Evolutionary conservation across 2,329 filamentous ascomycete species (phyloP).

Genomic region (Dactylonectria estremocensis): DNA sequence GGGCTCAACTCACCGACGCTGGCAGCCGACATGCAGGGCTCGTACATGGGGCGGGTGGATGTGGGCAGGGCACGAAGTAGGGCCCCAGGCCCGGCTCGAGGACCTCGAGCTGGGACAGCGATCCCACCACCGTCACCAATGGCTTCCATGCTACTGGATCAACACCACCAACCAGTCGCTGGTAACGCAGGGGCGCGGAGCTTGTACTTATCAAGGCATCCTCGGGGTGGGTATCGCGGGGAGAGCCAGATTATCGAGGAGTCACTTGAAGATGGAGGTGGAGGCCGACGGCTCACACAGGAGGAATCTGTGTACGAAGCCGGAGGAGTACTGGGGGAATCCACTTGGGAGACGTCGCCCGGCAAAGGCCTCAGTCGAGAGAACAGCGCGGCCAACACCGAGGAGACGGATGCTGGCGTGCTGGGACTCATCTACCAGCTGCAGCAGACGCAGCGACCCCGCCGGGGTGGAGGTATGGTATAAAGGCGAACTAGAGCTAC

Average conservation of each 20-base stretch:
- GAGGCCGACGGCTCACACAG: constrained; percentile 62
- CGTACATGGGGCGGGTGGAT: constrained; percentile 59
- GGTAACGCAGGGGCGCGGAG: constrained; percentile 63
- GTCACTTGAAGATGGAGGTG: constrained; percentile 63
- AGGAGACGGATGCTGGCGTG: constrained; percentile 68
- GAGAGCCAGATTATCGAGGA: constrained; percentile 71
- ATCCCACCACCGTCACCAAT: constrained; percentile 74
- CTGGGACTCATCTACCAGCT: constrained; percentile 72
- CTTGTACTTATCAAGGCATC: constrained; percentile 61
- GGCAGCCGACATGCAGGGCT: constrained; percentile 69
- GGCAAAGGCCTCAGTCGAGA: constrained; percentile 66
- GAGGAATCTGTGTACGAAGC: constrained; percentile 68
- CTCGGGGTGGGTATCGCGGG: constrained; percentile 62
- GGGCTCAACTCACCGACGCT: constrained; percentile 76
- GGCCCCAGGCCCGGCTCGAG: constrained; percentile 53
- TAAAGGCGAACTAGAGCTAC: constrained; percentile 14
- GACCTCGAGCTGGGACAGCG: constrained; percentile 53
- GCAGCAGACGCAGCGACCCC: constrained; percentile 69
- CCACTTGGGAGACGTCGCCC: constrained; percentile 72
- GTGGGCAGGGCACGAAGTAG: constrained; percentile 63
- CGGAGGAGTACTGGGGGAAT: constrained; percentile 69
- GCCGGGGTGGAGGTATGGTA: constrained; percentile 60
- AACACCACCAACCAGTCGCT: constrained; percentile 78
- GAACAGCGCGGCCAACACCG: constrained; percentile 63
- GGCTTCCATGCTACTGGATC: constrained; percentile 81